These are phyloP conservation scores for Pseudogymnoascus sp. DNA, from an alignment of 2,329 filamentous ascomycete species.

Conservation along the genomic window DNA sequence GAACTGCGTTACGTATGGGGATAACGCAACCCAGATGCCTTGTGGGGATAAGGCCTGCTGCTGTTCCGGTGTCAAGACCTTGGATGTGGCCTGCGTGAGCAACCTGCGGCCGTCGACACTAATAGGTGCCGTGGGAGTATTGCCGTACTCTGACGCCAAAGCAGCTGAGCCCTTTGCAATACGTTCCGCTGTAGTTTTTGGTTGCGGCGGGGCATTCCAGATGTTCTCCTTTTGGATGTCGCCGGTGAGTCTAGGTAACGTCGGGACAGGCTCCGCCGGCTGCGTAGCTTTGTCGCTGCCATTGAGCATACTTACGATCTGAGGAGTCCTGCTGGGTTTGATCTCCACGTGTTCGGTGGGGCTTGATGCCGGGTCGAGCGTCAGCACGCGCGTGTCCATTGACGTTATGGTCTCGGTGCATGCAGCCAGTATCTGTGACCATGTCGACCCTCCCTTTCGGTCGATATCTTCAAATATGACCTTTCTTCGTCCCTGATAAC, in stretches of 20 bases:
- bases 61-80: slow-evolving; percentile 38
- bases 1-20: slow-evolving; percentile 21
- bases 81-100: slow-evolving; percentile 30
- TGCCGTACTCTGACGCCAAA: slow-evolving; percentile 19
- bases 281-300: slow-evolving; percentile 23
- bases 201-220: slow-evolving; percentile 19
- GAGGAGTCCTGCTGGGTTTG: slow-evolving; percentile 28
- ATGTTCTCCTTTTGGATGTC: slow-evolving; percentile 22
- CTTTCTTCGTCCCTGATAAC: slow-evolving; percentile 67
- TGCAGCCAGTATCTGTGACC: slow-evolving; percentile 66
- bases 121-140: slow-evolving; percentile 19
- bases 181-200: slow-evolving; percentile 15
- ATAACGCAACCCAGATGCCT: slow-evolving; percentile 37
- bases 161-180: slow-evolving; percentile 20
- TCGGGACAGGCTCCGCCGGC: slow-evolving; percentile 13
- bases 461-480: slow-evolving; percentile 84
- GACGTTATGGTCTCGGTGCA: slow-evolving; percentile 63
- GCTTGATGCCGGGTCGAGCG: not conserved
- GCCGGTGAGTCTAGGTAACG: slow-evolving; percentile 23
- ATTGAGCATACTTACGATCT: slow-evolving; percentile 12
- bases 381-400: slow-evolving; percentile 57
- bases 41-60: slow-evolving; percentile 44
- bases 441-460: slow-evolving; percentile 68
- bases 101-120: slow-evolving; percentile 36
- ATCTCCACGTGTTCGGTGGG: slow-evolving; percentile 43